Percentiles rank a stretch among this genome's conserved stretches.
Evolutionary conservation across 1,284 basidiomycete genomes (phyloP).

Genomic region (Uromyces viciae-fabae): DNA sequence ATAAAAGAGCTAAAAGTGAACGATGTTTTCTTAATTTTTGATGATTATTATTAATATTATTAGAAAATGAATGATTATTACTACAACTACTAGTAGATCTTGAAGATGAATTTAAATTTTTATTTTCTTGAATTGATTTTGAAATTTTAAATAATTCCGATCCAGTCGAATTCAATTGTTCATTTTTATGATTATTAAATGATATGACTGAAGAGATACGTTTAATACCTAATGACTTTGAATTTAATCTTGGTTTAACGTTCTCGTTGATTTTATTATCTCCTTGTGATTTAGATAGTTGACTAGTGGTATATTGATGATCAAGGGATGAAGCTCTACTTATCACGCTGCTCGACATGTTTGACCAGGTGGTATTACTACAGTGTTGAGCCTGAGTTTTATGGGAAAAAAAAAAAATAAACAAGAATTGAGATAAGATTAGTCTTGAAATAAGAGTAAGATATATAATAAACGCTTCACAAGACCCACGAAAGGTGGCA

Average conservation of each 20-base stretch:
- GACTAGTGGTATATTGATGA: background rate
- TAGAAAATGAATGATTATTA: constrained; percentile 7
- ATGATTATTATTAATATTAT: too few relatives aligned
- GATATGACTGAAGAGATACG: constrained; percentile 16
- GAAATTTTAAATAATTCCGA: background rate
- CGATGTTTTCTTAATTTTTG: background rate
- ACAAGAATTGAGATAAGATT: too few relatives aligned
- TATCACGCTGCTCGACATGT: too few relatives aligned
- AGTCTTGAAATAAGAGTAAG: too few relatives aligned
- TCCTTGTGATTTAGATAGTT: background rate
- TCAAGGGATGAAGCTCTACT: background rate
- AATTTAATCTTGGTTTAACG: background rate
- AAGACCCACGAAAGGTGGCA: background rate
- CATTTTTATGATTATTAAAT: background rate
- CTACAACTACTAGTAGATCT: too few relatives aligned
- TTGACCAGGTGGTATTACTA: too few relatives aligned
- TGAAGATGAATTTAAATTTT: background rate
- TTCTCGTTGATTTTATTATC: background rate
- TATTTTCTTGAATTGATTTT: background rate
- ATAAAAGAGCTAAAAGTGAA: background rate
- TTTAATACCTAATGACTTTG: background rate
- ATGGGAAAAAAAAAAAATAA: too few relatives aligned
- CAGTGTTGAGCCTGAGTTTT: too few relatives aligned
- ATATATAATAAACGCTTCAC: background rate
- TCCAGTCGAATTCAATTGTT: background rate